Evolutionary conservation across 1,139 yeast species (phyloP), one percentile per base, ranked within the genome.

Genomic region (Yarrowia galli): DNA sequence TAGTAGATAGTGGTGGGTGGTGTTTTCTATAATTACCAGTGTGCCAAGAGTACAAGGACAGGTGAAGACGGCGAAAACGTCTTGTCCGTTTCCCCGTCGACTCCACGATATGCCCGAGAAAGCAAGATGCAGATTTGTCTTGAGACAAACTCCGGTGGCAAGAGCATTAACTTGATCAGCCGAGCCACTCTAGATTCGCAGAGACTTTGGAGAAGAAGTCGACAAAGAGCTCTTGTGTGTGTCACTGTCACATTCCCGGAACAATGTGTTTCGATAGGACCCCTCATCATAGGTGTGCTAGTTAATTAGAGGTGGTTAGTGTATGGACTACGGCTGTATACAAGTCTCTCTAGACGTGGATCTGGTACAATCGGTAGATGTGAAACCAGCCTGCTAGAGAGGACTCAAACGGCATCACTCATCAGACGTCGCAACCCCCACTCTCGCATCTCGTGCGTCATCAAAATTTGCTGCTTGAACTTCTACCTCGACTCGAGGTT

Each of bases 151-250:
- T 51, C 42, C 40, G 23, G 40, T 20, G 25, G 22, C 35, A 18
- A 32, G 12, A 5, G 9, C 48, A 5, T 51, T 16, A 38, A 16
- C 42, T 36, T 23, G 60, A 53, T 53, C 60, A 53, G 45, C 60
- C 60, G 60, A 53, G 45, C 45, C 45, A 20, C 45, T 53, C 45
- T 53, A 53, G 60, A 53, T 53, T 53, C 32, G n/a, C 7, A 10
- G 23, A 20, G 8, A n/a, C 45, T 35, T 8, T 42, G 6, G 6
- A 15, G 13, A 28, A 25, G 6, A 25, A 28, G 32, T 5, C 32
- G 32, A 28, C 32, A 28, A 28, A 28, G 32, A 28, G 32, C 32
- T n/a, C n/a, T n/a, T n/a, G 3, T 28, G 10, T 3, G 8, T 28
- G 32, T 6, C 42, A 32, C 42, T 35, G 58, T 51, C 58, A 51